phyloP scores from a whole-genome alignment of 331 rosid genomes.

The Saraca asoca region DNA sequence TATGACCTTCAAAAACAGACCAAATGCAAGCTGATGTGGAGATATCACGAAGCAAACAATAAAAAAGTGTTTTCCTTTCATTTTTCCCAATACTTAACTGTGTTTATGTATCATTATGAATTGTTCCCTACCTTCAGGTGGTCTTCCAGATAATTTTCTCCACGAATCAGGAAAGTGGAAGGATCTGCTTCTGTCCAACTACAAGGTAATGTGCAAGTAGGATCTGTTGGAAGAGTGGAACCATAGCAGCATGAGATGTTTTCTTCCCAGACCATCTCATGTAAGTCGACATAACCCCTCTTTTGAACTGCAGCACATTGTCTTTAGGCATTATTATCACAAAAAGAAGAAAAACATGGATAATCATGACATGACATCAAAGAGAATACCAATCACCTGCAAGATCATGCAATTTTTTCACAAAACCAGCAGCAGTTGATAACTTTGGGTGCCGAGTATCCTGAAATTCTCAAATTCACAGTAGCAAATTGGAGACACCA shows the following conservation, averaged over 20 bases:
- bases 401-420: conserved; percentile 81
- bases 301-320: conserved; percentile 67
- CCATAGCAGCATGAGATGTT: conserved; percentile 61
- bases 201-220: conserved; percentile 66
- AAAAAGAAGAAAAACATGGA: conserved; percentile 22
- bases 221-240: conserved; percentile 80
- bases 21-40: conserved; percentile 11
- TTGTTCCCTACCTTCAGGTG: conserved; percentile 58
- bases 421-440: conserved; percentile 76
- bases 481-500: conserved; percentile 30
- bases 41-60: neutral
- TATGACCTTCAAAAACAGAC: too few relatives aligned
- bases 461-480: conserved; percentile 48
- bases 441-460: conserved; percentile 60
- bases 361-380: conserved; percentile 31
- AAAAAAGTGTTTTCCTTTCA: neutral
- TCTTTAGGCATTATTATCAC: conserved; percentile 32
- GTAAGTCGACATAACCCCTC: conserved; percentile 78
- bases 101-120: conserved; percentile 8
- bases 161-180: conserved; percentile 86
- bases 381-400: conserved; percentile 61
- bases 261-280: conserved; percentile 69
- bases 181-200: conserved; percentile 84
- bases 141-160: conserved; percentile 72
- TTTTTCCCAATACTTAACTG: conserved; percentile 10